phyloP scores from a whole-genome alignment of 1,284 basidiomycete genomes.

The Ganoderma lingzhi region DNA sequence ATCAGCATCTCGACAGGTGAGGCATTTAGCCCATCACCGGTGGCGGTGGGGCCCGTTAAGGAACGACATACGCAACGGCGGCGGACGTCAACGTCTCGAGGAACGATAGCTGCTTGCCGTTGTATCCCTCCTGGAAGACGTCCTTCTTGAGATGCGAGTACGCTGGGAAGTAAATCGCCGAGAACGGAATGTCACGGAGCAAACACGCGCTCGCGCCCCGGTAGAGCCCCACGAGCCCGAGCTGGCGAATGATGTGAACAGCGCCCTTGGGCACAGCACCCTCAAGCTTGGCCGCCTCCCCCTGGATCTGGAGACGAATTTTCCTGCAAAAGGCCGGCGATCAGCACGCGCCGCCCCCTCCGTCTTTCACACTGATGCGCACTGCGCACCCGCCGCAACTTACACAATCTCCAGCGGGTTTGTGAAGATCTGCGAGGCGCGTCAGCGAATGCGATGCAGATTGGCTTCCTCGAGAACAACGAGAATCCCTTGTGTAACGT shows the following conservation, averaged over 20 bases:
- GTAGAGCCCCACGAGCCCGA: constrained; percentile 94
- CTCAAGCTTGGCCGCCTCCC: constrained; percentile 89
- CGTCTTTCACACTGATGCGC: neutral
- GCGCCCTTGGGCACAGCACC: constrained; percentile 86
- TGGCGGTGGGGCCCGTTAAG: constrained; percentile 23
- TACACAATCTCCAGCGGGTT: constrained; percentile 96
- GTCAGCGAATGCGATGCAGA: constrained; percentile 20
- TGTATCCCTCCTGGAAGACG: constrained; percentile 94
- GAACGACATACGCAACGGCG: constrained; percentile 74
- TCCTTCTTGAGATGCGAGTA: constrained; percentile 92
- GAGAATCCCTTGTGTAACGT: constrained; percentile 45
- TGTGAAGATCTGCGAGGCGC: constrained; percentile 79
- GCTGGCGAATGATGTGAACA: constrained; percentile 90
- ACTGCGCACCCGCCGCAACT: constrained; percentile 35
- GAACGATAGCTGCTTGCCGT: constrained; percentile 93
- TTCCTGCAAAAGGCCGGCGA: constrained; percentile 63
- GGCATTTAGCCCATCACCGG: constrained; percentile 30
- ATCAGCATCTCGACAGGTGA: constrained; percentile 32
- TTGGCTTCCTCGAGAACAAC: constrained; percentile 5
- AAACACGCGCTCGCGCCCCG: constrained; percentile 90
- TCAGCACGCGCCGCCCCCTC: constrained; percentile 24
- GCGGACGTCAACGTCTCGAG: constrained; percentile 89
- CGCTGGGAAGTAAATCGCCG: constrained; percentile 83
- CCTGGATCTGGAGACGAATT: constrained; percentile 96
- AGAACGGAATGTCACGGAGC: constrained; percentile 95